Evolutionary conservation across 768 basidiomycete species (phyloP).

Genomic region (Russula vinacea): DNA sequence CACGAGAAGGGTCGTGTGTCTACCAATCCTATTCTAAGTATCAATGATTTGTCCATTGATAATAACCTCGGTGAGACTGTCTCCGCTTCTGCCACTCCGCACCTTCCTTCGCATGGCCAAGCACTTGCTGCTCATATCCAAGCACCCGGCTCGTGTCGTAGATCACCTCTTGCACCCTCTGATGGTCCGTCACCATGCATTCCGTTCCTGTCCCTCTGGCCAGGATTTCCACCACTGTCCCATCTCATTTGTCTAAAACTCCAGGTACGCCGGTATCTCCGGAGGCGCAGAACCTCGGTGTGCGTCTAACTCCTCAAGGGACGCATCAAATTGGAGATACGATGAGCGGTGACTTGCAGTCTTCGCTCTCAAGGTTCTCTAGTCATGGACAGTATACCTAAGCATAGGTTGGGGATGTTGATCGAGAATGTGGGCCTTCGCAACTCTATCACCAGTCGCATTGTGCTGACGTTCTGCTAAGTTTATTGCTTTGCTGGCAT

Average conservation of each 20-base stretch:
- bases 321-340: slow-evolving; percentile 50
- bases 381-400: slow-evolving; percentile 61
- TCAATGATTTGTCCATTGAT: slow-evolving; percentile 46
- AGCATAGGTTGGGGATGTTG: slow-evolving; percentile 91
- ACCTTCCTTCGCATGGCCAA: slow-evolving; percentile 60
- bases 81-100: slow-evolving; percentile 63
- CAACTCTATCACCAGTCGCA: slow-evolving; percentile 19
- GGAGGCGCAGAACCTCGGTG: slow-evolving; percentile 57
- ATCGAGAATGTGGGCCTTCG: slow-evolving; percentile 66
- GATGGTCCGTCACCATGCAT: slow-evolving; percentile 60
- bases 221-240: slow-evolving; percentile 48
- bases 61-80: slow-evolving; percentile 46
- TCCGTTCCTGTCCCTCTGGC: slow-evolving; percentile 78
- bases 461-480: slow-evolving; percentile 34
- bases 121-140: slow-evolving; percentile 39
- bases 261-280: slow-evolving; percentile 65
- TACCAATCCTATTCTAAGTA: slow-evolving; percentile 67
- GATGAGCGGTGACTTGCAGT: slow-evolving; percentile 58
- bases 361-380: slow-evolving; percentile 68
- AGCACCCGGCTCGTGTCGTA: slow-evolving; percentile 60
- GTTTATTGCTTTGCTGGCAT: slow-evolving; percentile 98
- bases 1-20: slow-evolving; percentile 66
- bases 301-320: slow-evolving; percentile 52
- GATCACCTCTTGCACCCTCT: slow-evolving; percentile 65
- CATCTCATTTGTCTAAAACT: slow-evolving; percentile 55